These are phyloP conservation scores for Haplosporangium sp. DNA, from an alignment of 371 early-diverging fungal species.

Conservation along the genomic window DNA sequence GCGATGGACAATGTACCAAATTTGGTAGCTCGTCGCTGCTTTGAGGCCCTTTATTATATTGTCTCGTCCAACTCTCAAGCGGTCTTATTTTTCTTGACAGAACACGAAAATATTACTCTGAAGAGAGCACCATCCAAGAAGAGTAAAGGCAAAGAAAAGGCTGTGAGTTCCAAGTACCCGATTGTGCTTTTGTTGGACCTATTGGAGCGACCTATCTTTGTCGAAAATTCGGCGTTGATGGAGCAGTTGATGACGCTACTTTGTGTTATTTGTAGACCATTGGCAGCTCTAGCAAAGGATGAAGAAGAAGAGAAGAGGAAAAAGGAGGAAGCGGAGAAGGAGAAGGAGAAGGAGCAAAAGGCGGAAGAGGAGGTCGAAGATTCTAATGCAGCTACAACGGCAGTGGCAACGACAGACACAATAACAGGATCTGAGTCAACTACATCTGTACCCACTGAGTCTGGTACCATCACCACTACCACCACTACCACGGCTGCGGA, in stretches of 20 bases:
- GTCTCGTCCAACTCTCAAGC: slow-evolving; percentile 76
- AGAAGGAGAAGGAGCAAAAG: slow-evolving; percentile 14
- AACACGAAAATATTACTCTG: slow-evolving; percentile 72
- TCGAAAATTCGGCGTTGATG: slow-evolving; percentile 80
- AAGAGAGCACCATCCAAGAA: slow-evolving; percentile 65
- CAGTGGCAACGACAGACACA: not conserved
- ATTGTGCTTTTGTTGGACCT: slow-evolving; percentile 86
- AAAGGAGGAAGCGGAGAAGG: slow-evolving; percentile 20
- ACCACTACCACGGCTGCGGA: slow-evolving; percentile 7
- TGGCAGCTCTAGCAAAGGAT: slow-evolving; percentile 70
- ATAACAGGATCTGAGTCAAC: not conserved
- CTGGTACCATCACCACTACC: not conserved
- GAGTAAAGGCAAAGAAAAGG: slow-evolving; percentile 74
- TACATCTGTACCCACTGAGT: not conserved
- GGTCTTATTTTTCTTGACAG: slow-evolving; percentile 78
- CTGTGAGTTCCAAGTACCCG: slow-evolving; percentile 79
- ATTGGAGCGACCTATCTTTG: slow-evolving; percentile 85
- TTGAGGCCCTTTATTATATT: slow-evolving; percentile 85
- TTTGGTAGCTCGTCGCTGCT: slow-evolving; percentile 86
- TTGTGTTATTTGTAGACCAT: slow-evolving; percentile 77
- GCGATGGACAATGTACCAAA: slow-evolving; percentile 77
- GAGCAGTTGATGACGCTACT: slow-evolving; percentile 93
- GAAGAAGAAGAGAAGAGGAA: slow-evolving; percentile 57
- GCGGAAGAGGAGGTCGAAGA: not conserved
- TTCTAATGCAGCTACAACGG: not conserved